Percentiles rank a stretch among this genome's conserved stretches.
Conservation (phyloP, 2,329 filamentous ascomycete species). For the Xylaria arbuscula region DNA sequence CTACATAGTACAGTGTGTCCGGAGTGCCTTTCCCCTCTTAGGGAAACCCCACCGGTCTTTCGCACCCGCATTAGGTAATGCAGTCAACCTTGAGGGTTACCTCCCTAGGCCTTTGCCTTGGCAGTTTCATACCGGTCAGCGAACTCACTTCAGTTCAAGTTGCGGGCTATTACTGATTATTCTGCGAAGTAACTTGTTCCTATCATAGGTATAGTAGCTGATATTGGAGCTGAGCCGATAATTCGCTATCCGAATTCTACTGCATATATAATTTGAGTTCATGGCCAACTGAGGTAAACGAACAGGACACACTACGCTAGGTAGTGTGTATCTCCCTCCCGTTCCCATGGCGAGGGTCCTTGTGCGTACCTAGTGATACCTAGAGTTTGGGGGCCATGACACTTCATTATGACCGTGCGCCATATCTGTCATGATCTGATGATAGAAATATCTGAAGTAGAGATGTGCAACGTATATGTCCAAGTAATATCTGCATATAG, state of each 20-base stretch:
- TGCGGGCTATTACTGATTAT: neutral
- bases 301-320: neutral
- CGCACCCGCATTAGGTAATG: no score
- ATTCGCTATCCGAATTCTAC: conserved; percentile 33
- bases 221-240: conserved; percentile 5
- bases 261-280: conserved; percentile 7
- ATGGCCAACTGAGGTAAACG: conserved; percentile 2
- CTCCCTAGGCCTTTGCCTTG: neutral
- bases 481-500: no score
- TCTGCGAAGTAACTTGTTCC: neutral
- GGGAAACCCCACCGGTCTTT: no score
- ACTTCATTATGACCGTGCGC: conserved; percentile 14
- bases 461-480: no score
- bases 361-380: conserved; percentile 2
- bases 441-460: neutral
- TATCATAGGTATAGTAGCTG: conserved; percentile 6
- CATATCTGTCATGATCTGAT: conserved; percentile 12
- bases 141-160: conserved; percentile 23
- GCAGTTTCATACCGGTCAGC: conserved; percentile 19
- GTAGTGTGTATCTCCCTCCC: neutral
- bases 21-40: no score
- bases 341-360: no score
- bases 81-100: no score
- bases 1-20: no score
- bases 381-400: conserved; percentile 13